phyloP scores from a whole-genome alignment of 352 stramenopile species.

The Pythium sp. region DNA sequence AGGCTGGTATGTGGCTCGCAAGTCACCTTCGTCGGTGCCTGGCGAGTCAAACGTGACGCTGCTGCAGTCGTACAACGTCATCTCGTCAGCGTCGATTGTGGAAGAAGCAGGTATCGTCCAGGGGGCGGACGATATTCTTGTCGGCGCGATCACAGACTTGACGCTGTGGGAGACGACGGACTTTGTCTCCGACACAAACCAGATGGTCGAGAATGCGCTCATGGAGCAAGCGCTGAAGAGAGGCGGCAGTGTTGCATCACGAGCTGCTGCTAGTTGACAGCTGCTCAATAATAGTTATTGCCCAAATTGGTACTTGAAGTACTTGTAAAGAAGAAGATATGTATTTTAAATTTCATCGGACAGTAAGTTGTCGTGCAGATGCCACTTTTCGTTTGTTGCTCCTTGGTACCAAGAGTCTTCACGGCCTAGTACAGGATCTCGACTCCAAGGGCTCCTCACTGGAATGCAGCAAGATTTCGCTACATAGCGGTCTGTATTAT shows the following conservation, averaged over 20 bases:
- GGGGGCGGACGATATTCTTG: not conserved
- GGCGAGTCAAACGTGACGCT: conserved; percentile 15
- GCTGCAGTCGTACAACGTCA: conserved; percentile 39
- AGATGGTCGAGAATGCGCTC: conserved; percentile 51
- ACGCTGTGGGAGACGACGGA: conserved; percentile 31
- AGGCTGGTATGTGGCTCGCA: conserved; percentile 45
- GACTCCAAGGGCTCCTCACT: too few species aligned
- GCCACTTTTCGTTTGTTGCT: too few species aligned
- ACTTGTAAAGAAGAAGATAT: too few species aligned
- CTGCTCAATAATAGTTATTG: not conserved
- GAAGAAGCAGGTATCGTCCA: not conserved
- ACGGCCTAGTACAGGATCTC: too few species aligned
- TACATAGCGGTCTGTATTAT: too few species aligned
- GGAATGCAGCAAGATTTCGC: too few species aligned
- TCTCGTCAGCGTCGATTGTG: conserved; percentile 17
- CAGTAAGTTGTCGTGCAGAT: too few species aligned
- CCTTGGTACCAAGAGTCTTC: too few species aligned
- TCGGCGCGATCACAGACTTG: conserved; percentile 36
- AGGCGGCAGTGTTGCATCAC: not conserved
- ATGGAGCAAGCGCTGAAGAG: conserved; percentile 22
- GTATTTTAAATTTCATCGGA: too few species aligned
- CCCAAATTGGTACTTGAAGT: too few species aligned
- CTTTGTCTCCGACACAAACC: conserved; percentile 20
- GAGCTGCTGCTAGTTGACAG: too few species aligned
- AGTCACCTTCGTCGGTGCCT: conserved; percentile 4